A percentile compares a stretch with the other conserved stretches of the same genome.
Evolutionary conservation across 345 rosid species (phyloP).

Genomic region (Toxicodendron radicans): DNA sequence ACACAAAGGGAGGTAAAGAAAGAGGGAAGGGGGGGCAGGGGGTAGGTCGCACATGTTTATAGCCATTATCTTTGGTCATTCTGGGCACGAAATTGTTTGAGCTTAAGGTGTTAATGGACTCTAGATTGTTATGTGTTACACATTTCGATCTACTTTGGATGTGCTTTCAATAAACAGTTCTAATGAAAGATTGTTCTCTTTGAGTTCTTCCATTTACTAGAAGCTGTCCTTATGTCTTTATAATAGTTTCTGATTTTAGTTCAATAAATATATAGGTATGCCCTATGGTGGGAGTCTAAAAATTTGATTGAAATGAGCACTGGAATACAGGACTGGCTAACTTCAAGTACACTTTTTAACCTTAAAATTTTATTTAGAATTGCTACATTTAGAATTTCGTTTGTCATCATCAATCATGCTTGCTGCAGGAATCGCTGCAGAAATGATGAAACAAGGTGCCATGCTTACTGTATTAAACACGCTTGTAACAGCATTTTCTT

Average conservation of each 20-base stretch:
- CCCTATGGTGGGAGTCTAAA: conserved; percentile 53
- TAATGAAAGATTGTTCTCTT: background rate
- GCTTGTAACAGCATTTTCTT: conserved; percentile 41
- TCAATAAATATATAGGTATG: conserved; percentile 42
- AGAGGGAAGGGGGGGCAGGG: too few species aligned
- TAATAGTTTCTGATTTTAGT: conserved; percentile 11
- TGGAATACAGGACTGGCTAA: conserved; percentile 50
- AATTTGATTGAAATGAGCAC: conserved; percentile 48
- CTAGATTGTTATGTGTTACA: background rate
- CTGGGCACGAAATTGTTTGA: background rate
- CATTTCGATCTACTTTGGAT: background rate
- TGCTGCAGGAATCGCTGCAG: conserved; percentile 36
- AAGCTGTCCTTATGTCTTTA: background rate
- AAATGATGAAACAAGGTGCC: conserved; percentile 50
- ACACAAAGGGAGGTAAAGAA: too few species aligned
- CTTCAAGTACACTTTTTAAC: conserved; percentile 41
- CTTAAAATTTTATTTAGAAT: conserved; percentile 6
- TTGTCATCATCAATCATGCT: conserved; percentile 4
- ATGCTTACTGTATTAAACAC: conserved; percentile 55
- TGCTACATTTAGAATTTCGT: background rate
- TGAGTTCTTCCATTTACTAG: conserved; percentile 2
- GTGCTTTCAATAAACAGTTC: background rate
- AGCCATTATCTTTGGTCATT: background rate
- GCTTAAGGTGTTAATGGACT: background rate
- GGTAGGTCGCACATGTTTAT: background rate